These are phyloP conservation scores for Cercospora sp. DNA, from an alignment of 2,329 filamentous ascomycete genomes.

Conservation along the genomic window DNA sequence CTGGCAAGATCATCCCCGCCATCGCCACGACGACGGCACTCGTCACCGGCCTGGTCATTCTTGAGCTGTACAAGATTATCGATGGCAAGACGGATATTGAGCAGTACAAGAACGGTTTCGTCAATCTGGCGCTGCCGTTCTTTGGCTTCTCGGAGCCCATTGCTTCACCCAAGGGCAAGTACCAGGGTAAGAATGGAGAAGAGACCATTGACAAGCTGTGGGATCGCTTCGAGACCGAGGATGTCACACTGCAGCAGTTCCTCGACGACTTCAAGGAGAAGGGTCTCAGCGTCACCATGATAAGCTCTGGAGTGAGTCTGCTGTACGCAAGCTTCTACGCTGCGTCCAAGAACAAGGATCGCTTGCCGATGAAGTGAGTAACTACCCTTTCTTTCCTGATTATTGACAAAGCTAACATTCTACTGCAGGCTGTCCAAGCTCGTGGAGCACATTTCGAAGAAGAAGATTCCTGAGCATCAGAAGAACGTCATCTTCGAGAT, in stretches of 20 bases:
- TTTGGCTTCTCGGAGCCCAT: conserved; percentile 98
- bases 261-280: conserved; percentile 76
- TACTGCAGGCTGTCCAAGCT: conserved; percentile 75
- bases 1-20: conserved; percentile 97
- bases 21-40: conserved; percentile 97
- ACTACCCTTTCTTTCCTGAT: not conserved
- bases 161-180: conserved; percentile 86
- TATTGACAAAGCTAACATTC: not conserved
- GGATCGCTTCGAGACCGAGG: conserved; percentile 90
- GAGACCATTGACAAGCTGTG: conserved; percentile 93
- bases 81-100: conserved; percentile 96
- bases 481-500: conserved; percentile 97
- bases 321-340: conserved; percentile 94
- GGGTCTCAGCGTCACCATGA: conserved; percentile 83
- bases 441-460: conserved; percentile 86
- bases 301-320: conserved; percentile 95
- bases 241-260: conserved; percentile 83
- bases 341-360: conserved; percentile 77
- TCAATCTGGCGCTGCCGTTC: conserved; percentile 94
- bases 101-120: conserved; percentile 98
- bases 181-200: conserved; percentile 73
- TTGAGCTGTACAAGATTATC: conserved; percentile 95
- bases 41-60: conserved; percentile 86
- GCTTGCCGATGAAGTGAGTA: conserved; percentile 68
- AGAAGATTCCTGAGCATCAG: conserved; percentile 84